These are phyloP conservation scores for Wallacemonas rigidus DNA, from an alignment of 208 protist genomes.

Conservation along the genomic window DNA sequence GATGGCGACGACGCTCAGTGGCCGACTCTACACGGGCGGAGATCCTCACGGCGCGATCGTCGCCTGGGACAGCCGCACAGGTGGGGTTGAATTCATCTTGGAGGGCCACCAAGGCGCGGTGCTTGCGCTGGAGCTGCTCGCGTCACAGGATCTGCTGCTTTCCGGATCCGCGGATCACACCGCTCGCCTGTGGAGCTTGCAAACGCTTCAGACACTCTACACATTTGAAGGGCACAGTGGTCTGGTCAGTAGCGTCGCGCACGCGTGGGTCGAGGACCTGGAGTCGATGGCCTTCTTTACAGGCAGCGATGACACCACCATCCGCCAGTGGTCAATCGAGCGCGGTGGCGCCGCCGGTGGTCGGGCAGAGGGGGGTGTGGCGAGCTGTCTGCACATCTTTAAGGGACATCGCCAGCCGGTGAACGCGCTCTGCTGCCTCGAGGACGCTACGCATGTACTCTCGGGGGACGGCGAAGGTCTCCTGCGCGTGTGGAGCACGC, in stretches of 20 bases:
- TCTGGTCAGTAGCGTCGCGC: slow-evolving; percentile 25
- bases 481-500: slow-evolving; percentile 42
- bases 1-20: slow-evolving; percentile 30
- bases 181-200: slow-evolving; percentile 44
- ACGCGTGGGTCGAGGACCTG: slow-evolving; percentile 15
- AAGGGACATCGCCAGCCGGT: slow-evolving; percentile 37
- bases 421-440: slow-evolving; percentile 39
- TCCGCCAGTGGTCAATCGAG: slow-evolving; percentile 49
- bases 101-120: slow-evolving; percentile 38
- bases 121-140: slow-evolving; percentile 28
- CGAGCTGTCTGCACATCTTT: slow-evolving; percentile 49
- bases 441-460: slow-evolving; percentile 31
- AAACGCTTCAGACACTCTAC: slow-evolving; percentile 40
- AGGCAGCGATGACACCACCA: slow-evolving; percentile 53
- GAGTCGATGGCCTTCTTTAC: slow-evolving; percentile 42
- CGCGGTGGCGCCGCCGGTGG: slow-evolving; percentile 20
- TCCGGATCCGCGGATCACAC: slow-evolving; percentile 42
- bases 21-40: slow-evolving; percentile 43
- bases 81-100: slow-evolving; percentile 29
- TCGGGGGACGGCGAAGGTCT: slow-evolving; percentile 34
- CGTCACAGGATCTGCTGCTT: slow-evolving; percentile 28
- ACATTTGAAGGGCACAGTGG: slow-evolving; percentile 44
- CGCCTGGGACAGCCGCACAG: slow-evolving; percentile 53
- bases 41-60: slow-evolving; percentile 35
- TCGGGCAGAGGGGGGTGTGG: slow-evolving; percentile 8